A percentile compares a stretch with the other conserved stretches of the same genome.
Evolutionary conservation across 805 yeast species (phyloP).

Genomic region (Middelhovenomyces tepae): DNA sequence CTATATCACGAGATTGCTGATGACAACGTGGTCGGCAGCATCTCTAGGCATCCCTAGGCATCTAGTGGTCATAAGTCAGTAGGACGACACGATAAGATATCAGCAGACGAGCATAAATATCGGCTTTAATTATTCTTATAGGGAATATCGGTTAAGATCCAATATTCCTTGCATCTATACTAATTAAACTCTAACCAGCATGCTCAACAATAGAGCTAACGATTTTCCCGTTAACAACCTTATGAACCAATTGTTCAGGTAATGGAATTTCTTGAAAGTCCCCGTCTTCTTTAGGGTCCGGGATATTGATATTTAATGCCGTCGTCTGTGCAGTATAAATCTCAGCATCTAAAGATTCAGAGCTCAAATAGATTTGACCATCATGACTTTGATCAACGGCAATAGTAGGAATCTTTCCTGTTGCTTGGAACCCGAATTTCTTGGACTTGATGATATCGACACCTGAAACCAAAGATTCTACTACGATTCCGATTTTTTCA

Average conservation of each 20-base stretch:
- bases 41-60: too few species aligned
- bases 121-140: too few species aligned
- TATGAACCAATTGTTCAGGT: conserved; percentile 88
- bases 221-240: conserved; percentile 51
- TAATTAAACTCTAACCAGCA: conserved; percentile 49
- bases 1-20: too few species aligned
- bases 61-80: too few species aligned
- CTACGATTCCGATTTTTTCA: conserved; percentile 61
- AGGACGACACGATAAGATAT: too few species aligned
- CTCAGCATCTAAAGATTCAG: conserved; percentile 63
- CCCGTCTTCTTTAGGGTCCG: conserved; percentile 54
- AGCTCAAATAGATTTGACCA: conserved; percentile 70
- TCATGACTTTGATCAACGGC: conserved; percentile 84
- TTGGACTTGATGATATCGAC: conserved; percentile 76
- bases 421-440: conserved; percentile 76
- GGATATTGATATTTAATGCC: conserved; percentile 76
- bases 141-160: too few species aligned
- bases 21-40: too few species aligned
- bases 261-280: conserved; percentile 75
- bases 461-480: conserved; percentile 80
- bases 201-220: conserved; percentile 72
- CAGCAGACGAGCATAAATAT: too few species aligned
- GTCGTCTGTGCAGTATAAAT: conserved; percentile 80
- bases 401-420: conserved; percentile 75
- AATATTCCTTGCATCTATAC: too few species aligned